Evolutionary conservation across 2,329 filamentous ascomycete genomes (phyloP), one percentile per base, ranked within the genome.

Genomic region (Talaromyces islandicus): DNA sequence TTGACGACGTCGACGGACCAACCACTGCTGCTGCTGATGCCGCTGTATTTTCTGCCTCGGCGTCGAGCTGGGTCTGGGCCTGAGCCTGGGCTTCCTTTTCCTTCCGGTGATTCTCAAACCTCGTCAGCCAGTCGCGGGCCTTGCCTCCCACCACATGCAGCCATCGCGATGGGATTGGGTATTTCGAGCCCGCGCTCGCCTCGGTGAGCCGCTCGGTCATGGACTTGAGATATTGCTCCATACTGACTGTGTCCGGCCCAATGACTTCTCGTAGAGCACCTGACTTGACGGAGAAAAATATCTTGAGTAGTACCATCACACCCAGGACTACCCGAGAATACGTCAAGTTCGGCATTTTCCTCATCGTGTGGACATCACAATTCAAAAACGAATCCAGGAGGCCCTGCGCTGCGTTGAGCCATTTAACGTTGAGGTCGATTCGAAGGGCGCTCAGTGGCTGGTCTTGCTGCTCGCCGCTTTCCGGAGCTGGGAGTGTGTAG

Each of bases 401-500:
- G 55, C 71, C 67, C 7, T 73, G 72, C 11, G 71, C 69, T 21
- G 71, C 68, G 50, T 71, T 69, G 70, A 74, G 68, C 72, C 72
- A 74, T 65, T 73, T 74, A 48, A 74, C 66, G 3, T 67, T 73
- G 61, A 74, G 67, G 53, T 74, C 72, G 55, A 74, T 67, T 21
- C 72, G 71, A 56, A 71, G 67, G 2, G 70, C 71, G 54, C 72
- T 74, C 24, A 73, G 62, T 5, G 65, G 65, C 7, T 60, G 56
- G 25, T 63, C 61, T 7, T 27, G 46, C n/a, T 58, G 56, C 11
- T 58, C 61, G 14, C 67, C 68, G 27, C 62, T 61, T n/a, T 70
- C 68, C 10, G 67, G 66, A 6, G 65, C 62, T 35, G 72, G 72
- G 7, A 74, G 69, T 1, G 66, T 71, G 63, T 71, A 73, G 43